Percentiles rank a stretch among this genome's conserved stretches.
Conservation (phyloP, 1,139 yeast species). For the Arxiozyma telluris region DNA sequence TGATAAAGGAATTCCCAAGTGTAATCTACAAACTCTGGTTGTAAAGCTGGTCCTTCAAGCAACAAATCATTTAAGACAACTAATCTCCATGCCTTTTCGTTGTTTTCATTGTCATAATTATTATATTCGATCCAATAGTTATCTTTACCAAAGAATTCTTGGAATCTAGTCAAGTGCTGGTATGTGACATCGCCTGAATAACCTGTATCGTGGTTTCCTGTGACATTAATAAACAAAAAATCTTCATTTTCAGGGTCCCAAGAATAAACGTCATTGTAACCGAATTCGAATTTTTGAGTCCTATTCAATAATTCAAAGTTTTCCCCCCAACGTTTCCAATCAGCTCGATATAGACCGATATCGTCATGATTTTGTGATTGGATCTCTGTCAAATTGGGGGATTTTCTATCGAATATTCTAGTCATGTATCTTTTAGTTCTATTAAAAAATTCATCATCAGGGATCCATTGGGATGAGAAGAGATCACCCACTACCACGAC, state of each 20-base stretch:
- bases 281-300: slow-evolving; percentile 36
- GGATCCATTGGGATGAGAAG: slow-evolving; percentile 93
- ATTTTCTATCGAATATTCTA: slow-evolving; percentile 40
- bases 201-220: slow-evolving; percentile 96
- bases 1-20: slow-evolving; percentile 67
- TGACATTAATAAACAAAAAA: slow-evolving; percentile 57
- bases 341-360: slow-evolving; percentile 19
- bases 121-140: slow-evolving; percentile 72
- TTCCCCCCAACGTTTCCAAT: slow-evolving; percentile 41
- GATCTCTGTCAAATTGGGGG: slow-evolving; percentile 13
- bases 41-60: slow-evolving; percentile 84
- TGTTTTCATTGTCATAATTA: slow-evolving; percentile 32
- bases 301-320: slow-evolving; percentile 36
- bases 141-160: slow-evolving; percentile 66
- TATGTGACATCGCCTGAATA: slow-evolving; percentile 91
- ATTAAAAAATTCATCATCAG: slow-evolving; percentile 72
- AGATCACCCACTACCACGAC: slow-evolving; percentile 90
- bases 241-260: slow-evolving; percentile 43
- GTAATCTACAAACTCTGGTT: slow-evolving; percentile 54
- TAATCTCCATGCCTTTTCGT: slow-evolving; percentile 66
- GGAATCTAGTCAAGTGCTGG: slow-evolving; percentile 80
- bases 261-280: slow-evolving; percentile 52
- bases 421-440: slow-evolving; percentile 66
- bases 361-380: slow-evolving; percentile 18
- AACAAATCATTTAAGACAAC: slow-evolving; percentile 78